These are phyloP conservation scores for Fusarium penzigii DNA, from an alignment of 2,329 filamentous ascomycete species.

Conservation along the genomic window DNA sequence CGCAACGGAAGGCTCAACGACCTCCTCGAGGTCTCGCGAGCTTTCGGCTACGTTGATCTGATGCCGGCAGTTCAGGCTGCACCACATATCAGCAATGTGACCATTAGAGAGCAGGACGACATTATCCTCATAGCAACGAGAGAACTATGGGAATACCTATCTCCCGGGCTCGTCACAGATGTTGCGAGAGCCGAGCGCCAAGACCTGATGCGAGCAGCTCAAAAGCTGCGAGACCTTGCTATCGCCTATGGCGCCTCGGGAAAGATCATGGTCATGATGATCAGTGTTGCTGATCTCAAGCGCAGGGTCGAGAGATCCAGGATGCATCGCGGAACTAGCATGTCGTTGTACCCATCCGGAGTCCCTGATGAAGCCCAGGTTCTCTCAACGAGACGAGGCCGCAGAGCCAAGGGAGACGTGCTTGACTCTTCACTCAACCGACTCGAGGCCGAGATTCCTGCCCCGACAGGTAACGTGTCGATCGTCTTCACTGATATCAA, in stretches of 20 bases:
- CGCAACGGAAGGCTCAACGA: conserved; percentile 94
- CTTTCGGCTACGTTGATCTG: conserved; percentile 91
- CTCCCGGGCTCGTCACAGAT: conserved; percentile 87
- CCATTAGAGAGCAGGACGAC: conserved; percentile 85
- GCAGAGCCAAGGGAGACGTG: conserved; percentile 63
- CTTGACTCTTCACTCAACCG: conserved; percentile 85
- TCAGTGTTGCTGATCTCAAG: conserved; percentile 89
- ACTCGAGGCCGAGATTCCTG: conserved; percentile 86
- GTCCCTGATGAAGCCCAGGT: conserved; percentile 70
- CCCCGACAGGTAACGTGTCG: conserved; percentile 85
- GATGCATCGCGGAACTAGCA: conserved; percentile 74
- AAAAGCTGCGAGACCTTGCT: conserved; percentile 90
- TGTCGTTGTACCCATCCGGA: conserved; percentile 79
- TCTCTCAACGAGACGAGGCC: conserved; percentile 63
- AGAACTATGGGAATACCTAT: conserved; percentile 94
- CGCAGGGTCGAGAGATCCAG: conserved; percentile 74
- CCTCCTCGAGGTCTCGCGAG: conserved; percentile 83
- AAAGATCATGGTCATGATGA: conserved; percentile 99
- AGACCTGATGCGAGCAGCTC: conserved; percentile 92
- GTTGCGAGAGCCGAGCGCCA: conserved; percentile 82
- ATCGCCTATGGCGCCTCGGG: conserved; percentile 92
- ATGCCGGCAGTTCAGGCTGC: conserved; percentile 93
- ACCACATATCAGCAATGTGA: conserved; percentile 77
- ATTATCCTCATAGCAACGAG: conserved; percentile 88
- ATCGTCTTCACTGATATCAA: conserved; percentile 99